Percentiles rank a stretch among this genome's conserved stretches.
These are phyloP conservation scores for Botryosphaeria dothidea DNA, from an alignment of 2,329 filamentous ascomycete genomes.

Conservation along the genomic window DNA sequence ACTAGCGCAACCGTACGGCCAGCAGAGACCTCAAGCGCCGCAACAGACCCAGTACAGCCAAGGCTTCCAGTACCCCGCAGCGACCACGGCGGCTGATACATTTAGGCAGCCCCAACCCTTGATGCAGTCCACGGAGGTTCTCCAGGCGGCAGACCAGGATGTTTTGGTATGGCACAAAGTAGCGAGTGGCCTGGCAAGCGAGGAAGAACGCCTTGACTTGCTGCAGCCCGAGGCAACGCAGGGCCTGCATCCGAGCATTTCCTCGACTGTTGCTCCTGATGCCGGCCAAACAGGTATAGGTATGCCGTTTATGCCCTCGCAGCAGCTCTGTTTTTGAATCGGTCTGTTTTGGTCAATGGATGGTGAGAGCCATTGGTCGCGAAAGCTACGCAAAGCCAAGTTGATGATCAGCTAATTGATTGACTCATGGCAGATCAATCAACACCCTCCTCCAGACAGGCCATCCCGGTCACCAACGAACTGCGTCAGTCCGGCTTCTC, in stretches of 20 bases:
- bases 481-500: constrained; percentile 16
- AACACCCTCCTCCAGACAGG: not conserved
- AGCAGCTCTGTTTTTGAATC: constrained; percentile 14
- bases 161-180: constrained; percentile 19
- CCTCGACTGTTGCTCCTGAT: not conserved
- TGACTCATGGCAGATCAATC: not conserved
- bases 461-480: not conserved
- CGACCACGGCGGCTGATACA: constrained; percentile 17
- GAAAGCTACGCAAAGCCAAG: not conserved
- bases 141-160: constrained; percentile 18
- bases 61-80: constrained; percentile 15
- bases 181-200: constrained; percentile 2
- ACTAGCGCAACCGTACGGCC: not conserved
- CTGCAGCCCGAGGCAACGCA: not conserved
- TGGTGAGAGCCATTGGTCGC: constrained; percentile 15
- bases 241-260: not conserved
- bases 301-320: constrained; percentile 17
- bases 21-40: constrained; percentile 11
- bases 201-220: constrained; percentile 4
- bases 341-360: constrained; percentile 10
- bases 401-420: not conserved
- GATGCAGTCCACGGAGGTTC: constrained; percentile 10
- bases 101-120: constrained; percentile 13
- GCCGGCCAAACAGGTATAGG: constrained; percentile 13
- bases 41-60: constrained; percentile 18